These are phyloP conservation scores for Verticillium nubilum DNA, from an alignment of 2,329 filamentous ascomycete species.

Conservation along the genomic window DNA sequence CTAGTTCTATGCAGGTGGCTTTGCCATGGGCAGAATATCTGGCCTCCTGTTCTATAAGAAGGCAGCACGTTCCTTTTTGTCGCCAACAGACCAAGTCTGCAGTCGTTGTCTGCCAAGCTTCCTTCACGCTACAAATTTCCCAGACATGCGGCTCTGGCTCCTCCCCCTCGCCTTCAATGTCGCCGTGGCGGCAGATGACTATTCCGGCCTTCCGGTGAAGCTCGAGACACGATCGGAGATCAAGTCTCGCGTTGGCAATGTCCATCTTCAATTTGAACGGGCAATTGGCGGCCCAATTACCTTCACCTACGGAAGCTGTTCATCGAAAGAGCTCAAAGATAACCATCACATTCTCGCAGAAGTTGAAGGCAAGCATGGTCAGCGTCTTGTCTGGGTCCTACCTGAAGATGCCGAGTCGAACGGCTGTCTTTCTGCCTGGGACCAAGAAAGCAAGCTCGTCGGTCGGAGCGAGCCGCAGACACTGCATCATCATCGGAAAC, in stretches of 20 bases:
- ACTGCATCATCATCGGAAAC: conserved; percentile 19
- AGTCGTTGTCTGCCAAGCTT: background rate
- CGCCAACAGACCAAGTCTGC: background rate
- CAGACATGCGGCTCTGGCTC: conserved; percentile 10
- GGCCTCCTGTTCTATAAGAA: background rate
- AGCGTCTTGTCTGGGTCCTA: conserved; percentile 18
- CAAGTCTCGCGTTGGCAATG: conserved; percentile 26
- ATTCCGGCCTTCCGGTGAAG: conserved; percentile 19
- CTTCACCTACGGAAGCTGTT: conserved; percentile 18
- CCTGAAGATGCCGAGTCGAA: conserved; percentile 15
- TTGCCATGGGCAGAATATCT: background rate
- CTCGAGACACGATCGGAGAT: conserved; percentile 27
- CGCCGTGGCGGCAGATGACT: conserved; percentile 3
- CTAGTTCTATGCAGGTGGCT: background rate
- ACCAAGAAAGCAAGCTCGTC: conserved; percentile 19
- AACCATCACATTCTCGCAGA: conserved; percentile 14
- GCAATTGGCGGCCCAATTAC: conserved; percentile 12
- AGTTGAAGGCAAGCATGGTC: conserved; percentile 10
- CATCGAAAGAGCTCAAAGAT: conserved; percentile 7
- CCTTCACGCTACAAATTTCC: background rate
- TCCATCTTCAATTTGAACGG: conserved; percentile 16
- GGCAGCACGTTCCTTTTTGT: background rate
- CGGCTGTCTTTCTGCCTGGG: conserved; percentile 36
- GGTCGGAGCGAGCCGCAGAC: conserved; percentile 29
- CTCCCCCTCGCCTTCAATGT: conserved; percentile 7